A percentile compares a stretch with the other conserved stretches of the same genome.
phyloP scores from a whole-genome alignment of 768 basidiomycete genomes.

The Boletus rubropictus region DNA sequence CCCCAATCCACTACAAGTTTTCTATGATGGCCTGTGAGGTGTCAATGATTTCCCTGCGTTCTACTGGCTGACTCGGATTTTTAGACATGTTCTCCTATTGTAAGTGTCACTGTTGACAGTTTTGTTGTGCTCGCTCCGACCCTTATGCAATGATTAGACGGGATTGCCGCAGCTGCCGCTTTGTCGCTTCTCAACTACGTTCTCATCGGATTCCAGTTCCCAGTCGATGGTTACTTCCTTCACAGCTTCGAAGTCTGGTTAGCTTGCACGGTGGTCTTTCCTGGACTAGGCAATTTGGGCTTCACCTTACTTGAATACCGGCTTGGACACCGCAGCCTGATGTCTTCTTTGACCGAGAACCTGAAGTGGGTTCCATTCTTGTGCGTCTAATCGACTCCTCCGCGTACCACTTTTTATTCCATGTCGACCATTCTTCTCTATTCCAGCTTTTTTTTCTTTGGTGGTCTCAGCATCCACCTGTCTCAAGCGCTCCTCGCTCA shows the following conservation, averaged over 20 bases:
- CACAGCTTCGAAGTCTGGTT: conserved; percentile 79
- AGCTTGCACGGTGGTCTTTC: conserved; percentile 71
- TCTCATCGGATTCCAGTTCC: conserved; percentile 65
- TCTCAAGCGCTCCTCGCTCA: conserved; percentile 49
- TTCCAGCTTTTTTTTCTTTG: conserved; percentile 47
- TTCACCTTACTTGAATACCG: conserved; percentile 75
- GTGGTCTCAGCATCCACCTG: conserved; percentile 50
- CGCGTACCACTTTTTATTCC: background rate
- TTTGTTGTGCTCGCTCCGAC: background rate
- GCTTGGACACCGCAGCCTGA: conserved; percentile 40
- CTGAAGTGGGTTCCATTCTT: conserved; percentile 36
- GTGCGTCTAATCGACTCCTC: conserved; percentile 9
- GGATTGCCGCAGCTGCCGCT: conserved; percentile 65
- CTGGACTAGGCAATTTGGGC: conserved; percentile 65
- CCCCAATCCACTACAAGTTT: conserved; percentile 80
- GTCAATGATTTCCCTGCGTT: background rate
- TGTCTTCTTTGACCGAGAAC: conserved; percentile 23
- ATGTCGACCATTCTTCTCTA: background rate
- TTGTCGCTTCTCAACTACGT: conserved; percentile 69
- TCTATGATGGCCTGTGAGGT: conserved; percentile 48
- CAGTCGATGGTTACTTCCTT: conserved; percentile 69
- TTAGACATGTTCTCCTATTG: conserved; percentile 50
- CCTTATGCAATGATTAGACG: conserved; percentile 19
- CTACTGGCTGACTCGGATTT: background rate
- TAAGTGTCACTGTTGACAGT: conserved; percentile 19